Evolutionary conservation across 805 yeast genomes (phyloP), one percentile per base, ranked within the genome.

Genomic region (Starmerella bombi): DNA sequence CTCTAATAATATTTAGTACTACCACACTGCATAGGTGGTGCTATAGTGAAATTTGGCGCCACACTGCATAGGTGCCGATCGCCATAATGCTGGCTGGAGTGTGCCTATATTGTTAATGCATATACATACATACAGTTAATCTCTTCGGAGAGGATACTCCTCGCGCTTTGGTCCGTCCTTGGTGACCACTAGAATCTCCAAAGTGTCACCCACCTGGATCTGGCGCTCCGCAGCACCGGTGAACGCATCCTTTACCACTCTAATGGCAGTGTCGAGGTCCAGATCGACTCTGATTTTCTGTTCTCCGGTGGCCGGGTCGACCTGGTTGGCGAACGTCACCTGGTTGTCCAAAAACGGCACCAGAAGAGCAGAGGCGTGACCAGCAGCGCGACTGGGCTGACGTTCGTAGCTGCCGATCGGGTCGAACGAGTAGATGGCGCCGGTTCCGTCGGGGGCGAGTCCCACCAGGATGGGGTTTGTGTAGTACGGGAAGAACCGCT

Each of bases 281-380:
- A 91, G 68, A 55, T 71, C 82, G 57, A 74, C 69, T 46, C 76
- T 58, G 32, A 70, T 71, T 58, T 64, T 76, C 59, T 74, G 77
- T 42, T 69, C 69, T 44, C 81, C 67, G 9, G 81, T 66, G 4
- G 67, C 77, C 18, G 96, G 94, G 50, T 74, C 86, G 59, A 69
- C 74, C 62, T 91, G 98, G 66, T 91, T 91, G 60, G 86, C 86
- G 64, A 84, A 81, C 59, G 85, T 83, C 48, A 91, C 98, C 67
- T 91, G 98, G 61, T 86, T 88, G 62, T 91, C 98, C 57, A 91
- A 73, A 61, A 91, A 91, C 3, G 98, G 98, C 93, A 86, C 85
- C 51, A 91, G 85, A 63, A 91, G 72, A 48, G 85, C 74, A 1
- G 96, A 91, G 22, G 97, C 97, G 12, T 96, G 91, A 32, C 98